Evolutionary conservation across 768 basidiomycete genomes (phyloP).

Genomic region (Termitomyces sp.): DNA sequence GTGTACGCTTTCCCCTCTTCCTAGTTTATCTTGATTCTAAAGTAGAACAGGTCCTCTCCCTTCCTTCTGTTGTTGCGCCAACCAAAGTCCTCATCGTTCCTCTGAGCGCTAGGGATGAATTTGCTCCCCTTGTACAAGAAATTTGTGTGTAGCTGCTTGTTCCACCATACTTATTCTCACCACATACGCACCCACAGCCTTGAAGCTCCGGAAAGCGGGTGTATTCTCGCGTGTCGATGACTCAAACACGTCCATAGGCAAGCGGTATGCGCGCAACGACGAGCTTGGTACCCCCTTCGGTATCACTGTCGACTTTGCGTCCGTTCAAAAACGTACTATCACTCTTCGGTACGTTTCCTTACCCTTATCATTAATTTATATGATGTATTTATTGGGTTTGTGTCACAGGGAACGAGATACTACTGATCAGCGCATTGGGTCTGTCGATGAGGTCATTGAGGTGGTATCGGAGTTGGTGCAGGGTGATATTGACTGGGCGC

Average conservation of each 20-base stretch:
- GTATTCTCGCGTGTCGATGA: constrained; percentile 94
- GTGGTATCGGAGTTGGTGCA: constrained; percentile 77
- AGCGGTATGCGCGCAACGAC: constrained; percentile 96
- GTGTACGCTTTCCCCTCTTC: constrained; percentile 47
- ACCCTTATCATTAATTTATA: background rate
- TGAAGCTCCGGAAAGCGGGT: constrained; percentile 83
- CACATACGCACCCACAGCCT: constrained; percentile 45
- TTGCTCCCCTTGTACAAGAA: constrained; percentile 80
- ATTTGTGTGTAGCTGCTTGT: constrained; percentile 66
- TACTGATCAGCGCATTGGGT: constrained; percentile 87
- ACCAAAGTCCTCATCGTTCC: constrained; percentile 98
- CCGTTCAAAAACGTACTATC: constrained; percentile 88
- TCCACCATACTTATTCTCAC: constrained; percentile 1
- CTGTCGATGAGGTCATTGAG: constrained; percentile 83
- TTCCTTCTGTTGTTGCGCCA: constrained; percentile 87
- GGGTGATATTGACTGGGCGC: constrained; percentile 73
- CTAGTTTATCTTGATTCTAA: background rate
- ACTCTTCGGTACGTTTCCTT: constrained; percentile 73
- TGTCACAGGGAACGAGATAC: constrained; percentile 84
- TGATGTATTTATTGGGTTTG: background rate
- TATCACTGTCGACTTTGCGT: constrained; percentile 92
- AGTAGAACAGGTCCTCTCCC: constrained; percentile 70
- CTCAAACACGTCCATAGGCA: constrained; percentile 92
- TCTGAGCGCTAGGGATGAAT: constrained; percentile 80
- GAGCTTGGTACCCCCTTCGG: constrained; percentile 98